Conservation (phyloP, 139 green algal species). For the Chlorella vulgaris region DNA sequence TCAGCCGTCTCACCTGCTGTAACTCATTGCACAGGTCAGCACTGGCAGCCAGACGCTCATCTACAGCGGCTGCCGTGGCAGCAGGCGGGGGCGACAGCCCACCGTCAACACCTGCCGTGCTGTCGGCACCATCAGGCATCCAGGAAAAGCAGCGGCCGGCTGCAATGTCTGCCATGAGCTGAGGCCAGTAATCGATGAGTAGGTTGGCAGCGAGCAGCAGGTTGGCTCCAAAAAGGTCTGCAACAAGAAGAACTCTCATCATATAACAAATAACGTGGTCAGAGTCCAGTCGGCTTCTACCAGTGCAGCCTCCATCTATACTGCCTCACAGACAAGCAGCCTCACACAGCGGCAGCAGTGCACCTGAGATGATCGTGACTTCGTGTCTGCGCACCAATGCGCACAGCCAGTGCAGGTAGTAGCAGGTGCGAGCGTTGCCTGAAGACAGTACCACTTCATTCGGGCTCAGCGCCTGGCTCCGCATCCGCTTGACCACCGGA, state of each 20-base stretch:
- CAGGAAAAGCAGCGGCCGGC: slow-evolving; percentile 4
- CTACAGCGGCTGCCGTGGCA: neutral
- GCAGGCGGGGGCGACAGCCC: neutral
- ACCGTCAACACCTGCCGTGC: neutral
- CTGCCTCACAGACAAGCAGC: too few relatives aligned
- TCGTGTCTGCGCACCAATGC: neutral
- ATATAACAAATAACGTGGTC: too few relatives aligned
- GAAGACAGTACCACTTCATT: neutral
- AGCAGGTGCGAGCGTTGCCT: neutral
- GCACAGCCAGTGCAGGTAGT: slow-evolving; percentile 17
- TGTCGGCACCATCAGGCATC: neutral
- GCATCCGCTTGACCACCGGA: neutral
- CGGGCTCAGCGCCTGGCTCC: neutral
- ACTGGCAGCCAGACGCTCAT: neutral
- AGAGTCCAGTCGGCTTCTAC: too few relatives aligned
- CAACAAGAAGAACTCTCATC: too few relatives aligned
- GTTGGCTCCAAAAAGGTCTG: slow-evolving; percentile 9
- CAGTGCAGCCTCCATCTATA: too few relatives aligned
- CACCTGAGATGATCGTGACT: neutral
- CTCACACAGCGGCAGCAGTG: too few relatives aligned
- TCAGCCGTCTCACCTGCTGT: neutral
- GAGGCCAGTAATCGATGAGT: neutral
- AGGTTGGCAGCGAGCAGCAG: slow-evolving; percentile 1
- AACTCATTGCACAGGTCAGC: neutral
- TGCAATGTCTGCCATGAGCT: neutral